Conservation (phyloP, 176 grass and related monocot genomes). For the Zizania latifolia region DNA sequence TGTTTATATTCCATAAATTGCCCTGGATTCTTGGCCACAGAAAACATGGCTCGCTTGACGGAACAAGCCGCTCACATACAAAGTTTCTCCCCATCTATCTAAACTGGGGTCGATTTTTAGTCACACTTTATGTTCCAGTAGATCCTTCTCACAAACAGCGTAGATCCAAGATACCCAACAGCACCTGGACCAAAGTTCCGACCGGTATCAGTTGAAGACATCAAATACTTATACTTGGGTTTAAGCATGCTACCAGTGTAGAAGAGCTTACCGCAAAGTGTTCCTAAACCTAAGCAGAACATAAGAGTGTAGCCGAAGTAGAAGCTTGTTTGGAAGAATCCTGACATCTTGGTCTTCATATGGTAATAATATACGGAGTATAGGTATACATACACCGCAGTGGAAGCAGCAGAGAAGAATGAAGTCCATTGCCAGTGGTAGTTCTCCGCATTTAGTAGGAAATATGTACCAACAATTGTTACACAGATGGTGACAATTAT, state of each 20-base stretch:
- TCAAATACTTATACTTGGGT: neutral
- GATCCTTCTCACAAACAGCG: conserved; percentile 69
- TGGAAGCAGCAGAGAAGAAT: conserved; percentile 97
- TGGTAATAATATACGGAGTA: conserved; percentile 95
- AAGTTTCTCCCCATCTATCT: neutral
- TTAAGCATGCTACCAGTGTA: neutral
- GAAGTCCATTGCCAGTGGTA: conserved; percentile 99
- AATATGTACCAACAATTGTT: conserved; percentile 93
- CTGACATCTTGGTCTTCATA: conserved; percentile 97
- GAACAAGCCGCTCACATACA: conserved; percentile 1
- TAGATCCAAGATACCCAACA: conserved; percentile 76
- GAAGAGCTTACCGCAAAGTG: conserved; percentile 73
- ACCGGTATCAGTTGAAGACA: conserved; percentile 1
- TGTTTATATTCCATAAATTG: neutral
- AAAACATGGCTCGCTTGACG: neutral
- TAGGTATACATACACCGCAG: conserved; percentile 85
- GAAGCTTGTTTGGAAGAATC: conserved; percentile 95
- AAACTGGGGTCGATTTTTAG: conserved; percentile 17
- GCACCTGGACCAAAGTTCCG: conserved; percentile 42
- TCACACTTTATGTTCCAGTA: conserved; percentile 88
- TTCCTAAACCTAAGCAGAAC: conserved; percentile 94
- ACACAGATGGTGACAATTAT: conserved; percentile 90
- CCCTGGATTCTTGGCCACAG: conserved; percentile 11
- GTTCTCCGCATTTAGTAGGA: conserved; percentile 93
- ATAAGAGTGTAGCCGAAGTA: conserved; percentile 97